Evolutionary conservation across 2,329 filamentous ascomycete genomes (phyloP), one percentile per base, ranked within the genome.

Genomic region (Geosmithia flava): DNA sequence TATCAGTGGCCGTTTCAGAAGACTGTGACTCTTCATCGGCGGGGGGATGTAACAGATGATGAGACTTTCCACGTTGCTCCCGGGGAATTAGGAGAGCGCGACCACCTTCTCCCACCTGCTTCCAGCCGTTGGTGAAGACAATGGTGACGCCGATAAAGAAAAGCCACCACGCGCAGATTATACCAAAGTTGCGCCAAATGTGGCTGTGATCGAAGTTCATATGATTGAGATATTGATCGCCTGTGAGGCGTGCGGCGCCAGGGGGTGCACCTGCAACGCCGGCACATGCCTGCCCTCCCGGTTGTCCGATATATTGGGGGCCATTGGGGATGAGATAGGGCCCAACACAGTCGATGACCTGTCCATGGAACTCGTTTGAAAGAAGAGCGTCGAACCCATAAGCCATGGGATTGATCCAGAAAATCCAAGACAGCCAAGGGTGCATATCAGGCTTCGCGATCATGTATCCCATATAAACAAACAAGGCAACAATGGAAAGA

Each of bases 371-470:
- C 58, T 89, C 84, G 54, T 88, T 88, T 0, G 80, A 69, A 56
- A 87, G 69, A 0, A 89, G 61, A 0, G 75, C 75, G 53, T 87
- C 80, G 49, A 87, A 88, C 0, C 71, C 80, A 50, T 87, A 87
- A 0, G 83, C 76, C 3, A 88, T 65, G 0, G 83, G 83, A 52
- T 48, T 30, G 7, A 48, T 44, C 75, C 78, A 81, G 51, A 72
- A 80, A 3, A 83, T 59, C 80, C 80, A 83, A 3, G 68, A 63
- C 20, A 83, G 74, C 77, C 78, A 83, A 0, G 74, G 72, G 41
- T 78, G 75, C 79, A 83, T 82, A 51, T 76, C 66, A 20, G 70
- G 70, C 20, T 79, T 77, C 4, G 70, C 71, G 49, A 83, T 82
- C 57, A 81, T 68, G 59, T 80, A 84, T 15, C 81, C 81, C 3